phyloP scores from a whole-genome alignment of 441 rosid species.

The Adansonia madagascariensis region DNA sequence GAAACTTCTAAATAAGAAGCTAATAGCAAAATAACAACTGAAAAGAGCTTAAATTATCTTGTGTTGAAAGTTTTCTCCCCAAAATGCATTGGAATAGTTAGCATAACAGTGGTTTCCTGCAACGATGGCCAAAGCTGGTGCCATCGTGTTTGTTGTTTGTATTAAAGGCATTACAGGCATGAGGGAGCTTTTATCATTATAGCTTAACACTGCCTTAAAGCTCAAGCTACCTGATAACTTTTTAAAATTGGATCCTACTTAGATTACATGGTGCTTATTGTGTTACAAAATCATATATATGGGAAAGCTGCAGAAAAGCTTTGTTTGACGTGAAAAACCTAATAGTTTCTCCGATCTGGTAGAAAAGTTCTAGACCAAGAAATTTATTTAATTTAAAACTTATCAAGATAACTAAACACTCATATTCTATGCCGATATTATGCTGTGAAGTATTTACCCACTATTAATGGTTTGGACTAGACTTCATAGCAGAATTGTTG shows the following conservation, averaged over 20 bases:
- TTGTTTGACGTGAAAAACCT: neutral
- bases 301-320: neutral
- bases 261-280: neutral
- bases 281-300: neutral
- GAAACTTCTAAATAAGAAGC: neutral
- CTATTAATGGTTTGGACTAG: neutral
- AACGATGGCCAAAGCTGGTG: neutral
- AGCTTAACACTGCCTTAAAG: neutral
- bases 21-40: neutral
- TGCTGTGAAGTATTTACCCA: neutral
- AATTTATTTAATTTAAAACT: neutral
- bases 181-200: neutral
- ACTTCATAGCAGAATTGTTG: neutral
- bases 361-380: neutral
- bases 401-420: neutral
- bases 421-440: neutral
- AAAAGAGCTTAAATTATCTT: slow-evolving; percentile 5
- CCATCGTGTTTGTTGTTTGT: neutral
- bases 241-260: neutral
- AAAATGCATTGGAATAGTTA: neutral
- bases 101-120: neutral
- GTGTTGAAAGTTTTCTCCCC: neutral
- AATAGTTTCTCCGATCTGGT: neutral
- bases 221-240: neutral
- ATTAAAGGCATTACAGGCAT: slow-evolving; percentile 9